Conservation (phyloP, 1,284 basidiomycete genomes). For the Sporisorium exsertum region DNA sequence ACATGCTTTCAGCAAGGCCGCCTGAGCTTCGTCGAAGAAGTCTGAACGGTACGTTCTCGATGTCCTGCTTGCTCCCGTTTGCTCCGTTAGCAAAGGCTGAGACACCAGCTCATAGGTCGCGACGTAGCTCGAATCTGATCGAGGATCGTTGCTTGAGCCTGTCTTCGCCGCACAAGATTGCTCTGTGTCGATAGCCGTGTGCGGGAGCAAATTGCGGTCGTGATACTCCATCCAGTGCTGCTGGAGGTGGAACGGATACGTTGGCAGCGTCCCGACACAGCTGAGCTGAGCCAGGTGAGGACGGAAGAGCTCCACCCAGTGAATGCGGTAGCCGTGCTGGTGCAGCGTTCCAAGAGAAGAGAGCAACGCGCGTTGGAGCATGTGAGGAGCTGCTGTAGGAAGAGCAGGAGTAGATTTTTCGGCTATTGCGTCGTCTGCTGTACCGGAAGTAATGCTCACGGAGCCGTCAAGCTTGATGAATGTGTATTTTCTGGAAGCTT, state of each 20-base stretch:
- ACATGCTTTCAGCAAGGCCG: not conserved
- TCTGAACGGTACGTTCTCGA: constrained; percentile 10
- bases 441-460: not conserved
- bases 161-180: not conserved
- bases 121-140: not conserved
- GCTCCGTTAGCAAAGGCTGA: constrained; percentile 20
- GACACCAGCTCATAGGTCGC: not conserved
- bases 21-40: constrained; percentile 5
- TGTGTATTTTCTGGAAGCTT: not conserved
- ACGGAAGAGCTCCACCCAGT: constrained; percentile 37
- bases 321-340: constrained; percentile 29
- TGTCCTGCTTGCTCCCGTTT: not conserved
- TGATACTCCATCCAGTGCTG: constrained; percentile 52
- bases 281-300: constrained; percentile 15
- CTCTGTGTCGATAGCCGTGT: not conserved
- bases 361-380: constrained; percentile 12
- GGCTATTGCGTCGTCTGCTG: not conserved
- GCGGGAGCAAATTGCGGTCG: constrained; percentile 49
- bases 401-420: not conserved
- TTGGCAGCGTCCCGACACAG: constrained; percentile 27
- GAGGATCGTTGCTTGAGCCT: not conserved
- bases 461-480: constrained; percentile 13
- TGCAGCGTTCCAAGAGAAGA: constrained; percentile 16
- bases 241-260: constrained; percentile 44
- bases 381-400: not conserved